Conservation (phyloP, 495 filamentous ascomycete species). For the Bryoglossum gracile region DNA sequence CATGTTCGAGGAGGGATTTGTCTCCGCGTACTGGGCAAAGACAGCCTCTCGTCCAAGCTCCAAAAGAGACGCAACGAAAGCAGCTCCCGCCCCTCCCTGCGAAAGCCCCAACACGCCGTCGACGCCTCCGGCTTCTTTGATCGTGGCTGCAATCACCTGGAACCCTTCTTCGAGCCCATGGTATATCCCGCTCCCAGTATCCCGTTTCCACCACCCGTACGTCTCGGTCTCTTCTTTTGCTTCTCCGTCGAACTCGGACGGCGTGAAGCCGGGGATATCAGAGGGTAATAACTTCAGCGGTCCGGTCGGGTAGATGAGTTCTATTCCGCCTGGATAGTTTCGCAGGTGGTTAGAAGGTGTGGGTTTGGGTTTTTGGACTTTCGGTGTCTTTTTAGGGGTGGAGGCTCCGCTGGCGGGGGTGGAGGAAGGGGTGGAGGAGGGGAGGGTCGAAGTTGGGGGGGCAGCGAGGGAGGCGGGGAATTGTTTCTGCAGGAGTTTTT, state of each 20-base stretch:
- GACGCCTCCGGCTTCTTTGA: constrained; percentile 52
- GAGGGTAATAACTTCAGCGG: constrained; percentile 50
- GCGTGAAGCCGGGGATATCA: constrained; percentile 65
- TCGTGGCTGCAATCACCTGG: constrained; percentile 44
- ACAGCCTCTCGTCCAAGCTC: constrained; percentile 47
- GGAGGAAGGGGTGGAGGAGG: neutral
- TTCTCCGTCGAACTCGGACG: constrained; percentile 17
- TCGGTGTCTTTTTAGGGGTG: constrained; percentile 17
- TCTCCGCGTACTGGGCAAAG: constrained; percentile 32
- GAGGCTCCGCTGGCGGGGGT: constrained; percentile 12
- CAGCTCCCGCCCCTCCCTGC: constrained; percentile 61
- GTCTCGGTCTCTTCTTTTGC: constrained; percentile 31
- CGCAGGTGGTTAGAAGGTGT: neutral
- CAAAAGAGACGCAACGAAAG: constrained; percentile 54
- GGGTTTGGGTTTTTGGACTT: neutral
- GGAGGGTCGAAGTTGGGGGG: neutral
- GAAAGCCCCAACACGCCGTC: constrained; percentile 73
- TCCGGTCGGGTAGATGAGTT: constrained; percentile 54
- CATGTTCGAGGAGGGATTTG: constrained; percentile 29
- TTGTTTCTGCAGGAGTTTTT: constrained; percentile 70
- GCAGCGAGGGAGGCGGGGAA: constrained; percentile 47
- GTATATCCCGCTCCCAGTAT: constrained; percentile 52
- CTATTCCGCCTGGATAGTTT: constrained; percentile 32
- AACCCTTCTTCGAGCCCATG: constrained; percentile 60
- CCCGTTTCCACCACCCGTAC: constrained; percentile 83